Evolutionary conservation across 805 yeast genomes (phyloP).

Genomic region (Torulaspora maleeae): DNA sequence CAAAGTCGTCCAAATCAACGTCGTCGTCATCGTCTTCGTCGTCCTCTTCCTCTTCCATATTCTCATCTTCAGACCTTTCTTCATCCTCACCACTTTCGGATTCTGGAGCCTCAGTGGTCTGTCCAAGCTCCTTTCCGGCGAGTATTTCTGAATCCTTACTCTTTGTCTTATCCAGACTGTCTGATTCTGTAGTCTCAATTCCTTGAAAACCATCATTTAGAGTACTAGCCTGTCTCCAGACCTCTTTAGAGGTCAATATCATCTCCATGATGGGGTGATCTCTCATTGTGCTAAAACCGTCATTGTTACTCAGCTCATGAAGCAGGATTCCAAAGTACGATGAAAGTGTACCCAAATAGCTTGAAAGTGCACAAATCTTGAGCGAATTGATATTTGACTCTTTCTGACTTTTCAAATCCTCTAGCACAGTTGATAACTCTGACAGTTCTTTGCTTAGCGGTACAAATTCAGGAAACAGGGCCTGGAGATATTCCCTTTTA

Average conservation of each 20-base stretch:
- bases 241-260: constrained; percentile 72
- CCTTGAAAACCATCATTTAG: constrained; percentile 37
- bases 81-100: constrained; percentile 5
- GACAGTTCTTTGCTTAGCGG: constrained; percentile 66
- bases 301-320: constrained; percentile 50
- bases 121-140: constrained; percentile 21
- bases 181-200: constrained; percentile 27
- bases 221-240: constrained; percentile 79
- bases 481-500: constrained; percentile 49
- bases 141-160: constrained; percentile 15
- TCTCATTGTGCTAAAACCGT: constrained; percentile 59
- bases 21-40: constrained; percentile 26
- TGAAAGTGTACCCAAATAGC: constrained; percentile 73
- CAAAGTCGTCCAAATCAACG: constrained; percentile 39
- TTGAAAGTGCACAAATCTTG: constrained; percentile 64
- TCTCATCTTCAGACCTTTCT: constrained; percentile 11
- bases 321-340: constrained; percentile 74
- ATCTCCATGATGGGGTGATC: constrained; percentile 89
- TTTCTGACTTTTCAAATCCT: constrained; percentile 33
- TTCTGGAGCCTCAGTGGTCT: constrained; percentile 18
- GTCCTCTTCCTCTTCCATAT: constrained; percentile 14
- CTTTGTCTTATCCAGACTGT: constrained; percentile 14
- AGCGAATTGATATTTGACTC: constrained; percentile 39
- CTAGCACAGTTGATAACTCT: constrained; percentile 41
- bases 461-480: constrained; percentile 75